Base-by-base conservation (phyloP, 805 yeast genomes). In the Barnettozyma vustinii region DNA sequence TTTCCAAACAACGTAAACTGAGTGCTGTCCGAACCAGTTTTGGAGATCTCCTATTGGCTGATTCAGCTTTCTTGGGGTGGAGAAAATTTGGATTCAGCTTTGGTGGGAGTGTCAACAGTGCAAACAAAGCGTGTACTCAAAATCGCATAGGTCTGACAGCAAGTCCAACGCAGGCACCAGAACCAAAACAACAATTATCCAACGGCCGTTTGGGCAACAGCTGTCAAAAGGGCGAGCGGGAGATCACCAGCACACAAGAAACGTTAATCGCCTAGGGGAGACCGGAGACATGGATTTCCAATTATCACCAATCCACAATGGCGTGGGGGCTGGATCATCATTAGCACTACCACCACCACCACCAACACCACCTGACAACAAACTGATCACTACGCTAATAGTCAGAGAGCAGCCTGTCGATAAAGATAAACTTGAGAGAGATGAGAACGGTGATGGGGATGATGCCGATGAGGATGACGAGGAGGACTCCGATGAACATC, bases 401-500 rank as follows among this genome's bases (percentile, higher is more conserved):
- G 21, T 36, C 9, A 36, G 39, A 19, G 21, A 36, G 21, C 23
- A 16, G 21, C 10, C 39, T 16, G 7, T 8, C 4, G 39, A 16
- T 3, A 16, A 3, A 3, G 12, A 16, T 19, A 36, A 5, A 16
- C 6, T 9, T 4, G 23, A 16, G 21, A 18, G 39, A 30, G 33
- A 15, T 20, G n/a, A 19, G 12, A 19, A 21, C 13, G 21, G 18
- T 27, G 20, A 40, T n/a, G 42, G 32, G 19, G 30, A 21, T 20
- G 42, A 23, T 15, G 46, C 18, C 23, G 33, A 35, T 8, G 37
- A 23, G 9, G 37, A 37, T 23, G 33, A 37, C 20, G 40, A 33
- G 13, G 41, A 41, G 4, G 45, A 32, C n/a, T 25, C 20, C 5
- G 41, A 40, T 16, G n/a, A 18, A 20, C 50, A 40, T 32, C 47